Base-by-base conservation (phyloP, 129 eudicot genomes). In the Centaurea solstitialis region DNA sequence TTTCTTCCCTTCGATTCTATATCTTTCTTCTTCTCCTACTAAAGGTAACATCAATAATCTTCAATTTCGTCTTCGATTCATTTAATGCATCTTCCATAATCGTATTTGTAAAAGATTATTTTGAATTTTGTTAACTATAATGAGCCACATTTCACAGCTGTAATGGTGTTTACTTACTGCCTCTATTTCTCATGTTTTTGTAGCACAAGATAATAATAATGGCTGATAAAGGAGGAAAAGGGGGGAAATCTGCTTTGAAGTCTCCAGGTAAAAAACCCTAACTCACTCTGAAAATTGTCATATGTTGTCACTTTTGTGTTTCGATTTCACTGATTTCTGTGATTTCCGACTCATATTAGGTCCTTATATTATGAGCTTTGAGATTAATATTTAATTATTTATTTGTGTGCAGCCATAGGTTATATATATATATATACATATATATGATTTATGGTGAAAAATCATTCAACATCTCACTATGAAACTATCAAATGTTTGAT, bases 201-300 rank as follows among this genome's bases (percentile, higher is more conserved):
- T 66, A 74, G 86, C 68, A 11, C 68, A 65, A 53, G 43, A 73
- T 24, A 41, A 26, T 24, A 41, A 26, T 26, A 26, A 89, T 89
- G 93, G 72, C 89, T 12, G 92, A 85, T 18, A 80, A 85, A 74
- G 94, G 90, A 50, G 94, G 88, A 72, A 82, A 81, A 72, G 87
- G 83, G 70, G 87, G 82, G 0, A 86, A 87, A 82, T 84, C 90
- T 17, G 79, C 91, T 68, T 78, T 86, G 24, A 90, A 88, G 65
- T 83, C 94, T 47, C 87, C 89, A 10, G 80, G 91, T 87, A 80
- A 79, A 80, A 79, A 80, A 74, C 85, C 85, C 85, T 47, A 74
- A 81, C 73, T 5, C 38, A 6, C 18, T 69, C 11, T 7, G 1
- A 3, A 76, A n/a, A 2, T n/a, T n/a, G n/a, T n/a, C n/a, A n/a